A percentile compares a stretch with the other conserved stretches of the same genome.
These are phyloP conservation scores for Tylopilus rubrobrunneus DNA, from an alignment of 768 basidiomycete species.

Conservation along the genomic window DNA sequence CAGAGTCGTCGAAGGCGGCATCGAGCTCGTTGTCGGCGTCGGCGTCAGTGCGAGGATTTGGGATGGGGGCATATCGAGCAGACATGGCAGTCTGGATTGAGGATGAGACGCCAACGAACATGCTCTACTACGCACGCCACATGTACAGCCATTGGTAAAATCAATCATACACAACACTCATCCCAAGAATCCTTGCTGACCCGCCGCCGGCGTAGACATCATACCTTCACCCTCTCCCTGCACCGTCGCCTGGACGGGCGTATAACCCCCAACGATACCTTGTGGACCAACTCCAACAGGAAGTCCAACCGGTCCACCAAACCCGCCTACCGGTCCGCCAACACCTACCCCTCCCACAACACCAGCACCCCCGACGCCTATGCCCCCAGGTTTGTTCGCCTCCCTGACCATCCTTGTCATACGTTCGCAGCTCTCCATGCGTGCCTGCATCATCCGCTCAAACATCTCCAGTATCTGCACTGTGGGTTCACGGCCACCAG, in stretches of 20 bases:
- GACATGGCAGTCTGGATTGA: conserved; percentile 33
- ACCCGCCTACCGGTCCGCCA: conserved; percentile 28
- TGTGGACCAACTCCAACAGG: conserved; percentile 21
- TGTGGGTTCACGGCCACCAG: conserved; percentile 34
- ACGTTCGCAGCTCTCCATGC: conserved; percentile 74
- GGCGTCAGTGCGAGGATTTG: conserved; percentile 50
- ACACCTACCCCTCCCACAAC: conserved; percentile 10
- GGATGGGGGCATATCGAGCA: conserved; percentile 66
- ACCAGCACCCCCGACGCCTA: conserved; percentile 6
- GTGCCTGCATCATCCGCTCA: conserved; percentile 66
- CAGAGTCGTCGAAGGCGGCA: conserved; percentile 81
- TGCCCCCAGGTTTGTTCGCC: conserved; percentile 24
- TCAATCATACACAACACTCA: background rate
- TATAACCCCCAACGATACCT: conserved; percentile 16
- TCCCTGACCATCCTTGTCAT: conserved; percentile 51
- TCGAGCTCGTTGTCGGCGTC: conserved; percentile 65
- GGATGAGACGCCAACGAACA: background rate
- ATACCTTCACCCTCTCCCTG: conserved; percentile 11
- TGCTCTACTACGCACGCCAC: background rate
- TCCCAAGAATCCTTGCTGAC: conserved; percentile 22
- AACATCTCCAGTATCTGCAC: conserved; percentile 63
- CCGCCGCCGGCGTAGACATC: background rate
- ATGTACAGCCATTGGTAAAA: conserved; percentile 7
- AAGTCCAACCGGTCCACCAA: conserved; percentile 27
- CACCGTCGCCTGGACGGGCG: conserved; percentile 6